These are phyloP conservation scores for Malus orientalis DNA, from an alignment of 306 rosid genomes.

Conservation along the genomic window DNA sequence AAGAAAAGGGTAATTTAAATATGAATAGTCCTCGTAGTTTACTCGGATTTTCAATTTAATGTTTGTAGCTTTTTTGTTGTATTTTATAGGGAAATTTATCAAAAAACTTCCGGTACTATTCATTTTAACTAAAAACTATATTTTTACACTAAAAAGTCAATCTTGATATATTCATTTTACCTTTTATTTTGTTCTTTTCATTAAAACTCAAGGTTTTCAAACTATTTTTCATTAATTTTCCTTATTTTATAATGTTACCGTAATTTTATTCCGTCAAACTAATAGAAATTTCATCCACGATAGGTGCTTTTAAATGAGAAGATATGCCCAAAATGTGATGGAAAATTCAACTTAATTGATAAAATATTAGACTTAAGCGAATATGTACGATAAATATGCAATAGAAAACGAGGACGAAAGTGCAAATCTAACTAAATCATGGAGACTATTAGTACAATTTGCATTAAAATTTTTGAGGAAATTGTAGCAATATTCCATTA, in stretches of 20 bases:
- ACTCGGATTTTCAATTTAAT: background rate
- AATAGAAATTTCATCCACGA: no score
- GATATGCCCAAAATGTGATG: background rate
- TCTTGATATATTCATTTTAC: no score
- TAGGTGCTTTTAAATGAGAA: background rate
- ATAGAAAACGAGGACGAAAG: background rate
- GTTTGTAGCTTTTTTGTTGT: background rate
- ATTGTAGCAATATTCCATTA: no score
- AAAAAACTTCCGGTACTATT: no score
- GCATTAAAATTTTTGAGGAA: background rate
- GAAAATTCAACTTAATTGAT: background rate
- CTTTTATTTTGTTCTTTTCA: no score
- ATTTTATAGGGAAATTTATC: background rate
- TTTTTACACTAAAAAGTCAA: no score
- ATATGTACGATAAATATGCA: background rate
- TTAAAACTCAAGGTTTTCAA: no score
- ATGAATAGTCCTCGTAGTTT: background rate
- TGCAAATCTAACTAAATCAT: background rate
- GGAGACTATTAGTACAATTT: background rate
- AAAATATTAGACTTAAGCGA: background rate
- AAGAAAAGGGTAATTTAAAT: background rate
- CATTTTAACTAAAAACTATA: no score
- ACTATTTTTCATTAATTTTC: rapidly evolving
- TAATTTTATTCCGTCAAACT: no score
- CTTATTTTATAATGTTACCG: background rate